Base-by-base conservation (phyloP, 352 stramenopile species). In the Phytophthora citricola region DNA sequence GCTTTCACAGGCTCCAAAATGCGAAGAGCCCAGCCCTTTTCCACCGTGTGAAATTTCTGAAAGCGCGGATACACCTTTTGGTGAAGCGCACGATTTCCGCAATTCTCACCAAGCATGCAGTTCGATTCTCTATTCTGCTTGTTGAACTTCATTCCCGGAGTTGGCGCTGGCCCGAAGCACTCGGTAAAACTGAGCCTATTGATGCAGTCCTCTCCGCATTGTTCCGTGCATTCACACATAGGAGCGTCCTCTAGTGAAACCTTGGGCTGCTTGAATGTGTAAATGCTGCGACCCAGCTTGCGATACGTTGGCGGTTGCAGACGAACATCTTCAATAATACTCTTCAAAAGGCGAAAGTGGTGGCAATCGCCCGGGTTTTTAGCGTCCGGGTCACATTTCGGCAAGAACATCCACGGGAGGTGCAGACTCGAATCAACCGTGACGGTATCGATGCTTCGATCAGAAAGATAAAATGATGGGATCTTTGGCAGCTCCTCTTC, bases 181-280 rank as follows among this genome's bases (percentile, higher is more conserved):
- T 98, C 95, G 3, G 90, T 94, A 62, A 97, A 96, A 53, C 88
- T 93, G 34, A 97, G 58, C 1, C 92, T 85, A 61, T 98, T 98
- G 58, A 98, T 97, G 63, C 95, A 98, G 53, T 97, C 71, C n/a
- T 98, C 93, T 47, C 78, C 90, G 56, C 95, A 98, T 14, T 44
- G 53, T 15, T 78, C 66, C 54, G 78, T 95, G 73, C 89, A 97
- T 3, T 90, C 63, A 63, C 89, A 97, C 73, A 86, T 78, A 5
- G 89, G 86, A 11, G 83, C 69, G 54, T 97, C 89, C 49, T 94
- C 85, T 24, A 95, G 58, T 12, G 81, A 90, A 24, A 85, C 66
- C 51, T 90, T 93, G 12, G 68, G 69, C 54, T 83, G 84, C 58
- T 97, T 97, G 65, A 94, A 97, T 22, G 84, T 93, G 75, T 95